These are phyloP conservation scores for Didymella lethalis DNA, from an alignment of 2,329 filamentous ascomycete species.

Conservation along the genomic window DNA sequence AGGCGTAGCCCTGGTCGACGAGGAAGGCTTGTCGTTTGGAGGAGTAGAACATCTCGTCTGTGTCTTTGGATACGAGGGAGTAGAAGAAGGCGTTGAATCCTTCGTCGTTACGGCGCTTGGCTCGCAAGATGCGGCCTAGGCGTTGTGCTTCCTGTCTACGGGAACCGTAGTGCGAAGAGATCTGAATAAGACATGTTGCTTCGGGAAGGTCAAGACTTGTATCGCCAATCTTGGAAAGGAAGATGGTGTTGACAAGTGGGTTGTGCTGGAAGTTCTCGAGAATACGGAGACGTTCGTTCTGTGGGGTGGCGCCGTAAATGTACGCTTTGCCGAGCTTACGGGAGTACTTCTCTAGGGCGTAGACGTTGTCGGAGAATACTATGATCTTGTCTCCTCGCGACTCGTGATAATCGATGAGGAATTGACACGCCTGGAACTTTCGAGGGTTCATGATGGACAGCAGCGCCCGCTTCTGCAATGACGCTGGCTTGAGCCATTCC, in stretches of 20 bases:
- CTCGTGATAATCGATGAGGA: constrained; percentile 98
- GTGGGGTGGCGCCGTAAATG: constrained; percentile 88
- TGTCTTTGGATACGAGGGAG: constrained; percentile 95
- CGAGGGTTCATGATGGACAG: constrained; percentile 97
- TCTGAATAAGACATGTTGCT: constrained; percentile 95
- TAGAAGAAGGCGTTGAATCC: constrained; percentile 99
- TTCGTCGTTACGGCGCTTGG: constrained; percentile 95
- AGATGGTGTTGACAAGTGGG: constrained; percentile 86
- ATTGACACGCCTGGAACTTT: constrained; percentile 97
- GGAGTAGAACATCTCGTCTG: constrained; percentile 97
- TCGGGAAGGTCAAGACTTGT: constrained; percentile 97
- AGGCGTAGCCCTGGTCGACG: constrained; percentile 97
- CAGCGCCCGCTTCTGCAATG: constrained; percentile 70
- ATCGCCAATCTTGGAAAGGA: constrained; percentile 96
- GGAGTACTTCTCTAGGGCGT: constrained; percentile 86
- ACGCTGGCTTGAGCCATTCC: constrained; percentile 77
- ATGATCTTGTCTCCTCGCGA: constrained; percentile 95
- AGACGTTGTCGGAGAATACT: constrained; percentile 97
- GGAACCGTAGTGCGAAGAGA: constrained; percentile 96
- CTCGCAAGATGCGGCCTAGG: constrained; percentile 88
- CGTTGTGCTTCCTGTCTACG: constrained; percentile 96
- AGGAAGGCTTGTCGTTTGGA: constrained; percentile 96
- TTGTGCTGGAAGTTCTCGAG: constrained; percentile 96
- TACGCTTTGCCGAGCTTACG: constrained; percentile 83
- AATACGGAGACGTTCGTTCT: constrained; percentile 84